These are phyloP conservation scores for Candida suzukii DNA, from an alignment of 805 yeast species.

Conservation along the genomic window DNA sequence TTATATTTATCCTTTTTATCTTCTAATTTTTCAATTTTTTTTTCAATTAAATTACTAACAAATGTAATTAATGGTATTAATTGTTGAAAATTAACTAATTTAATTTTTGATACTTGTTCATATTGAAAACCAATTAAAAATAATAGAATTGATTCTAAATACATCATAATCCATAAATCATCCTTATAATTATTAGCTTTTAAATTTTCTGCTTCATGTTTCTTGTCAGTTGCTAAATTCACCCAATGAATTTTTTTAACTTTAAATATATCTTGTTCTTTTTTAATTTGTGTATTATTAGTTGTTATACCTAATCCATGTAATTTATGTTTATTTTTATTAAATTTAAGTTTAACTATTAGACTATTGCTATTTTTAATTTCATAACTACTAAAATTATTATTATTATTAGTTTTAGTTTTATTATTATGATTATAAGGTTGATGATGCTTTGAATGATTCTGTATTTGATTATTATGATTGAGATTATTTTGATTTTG, in stretches of 20 bases:
- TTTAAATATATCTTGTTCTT: neutral
- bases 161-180: neutral
- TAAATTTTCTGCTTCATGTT: slow-evolving; percentile 5
- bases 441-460: too few relatives aligned
- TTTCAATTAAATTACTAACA: neutral
- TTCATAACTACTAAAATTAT: too few relatives aligned
- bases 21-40: neutral
- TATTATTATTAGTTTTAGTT: too few relatives aligned
- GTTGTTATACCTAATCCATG: neutral
- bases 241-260: slow-evolving; percentile 7
- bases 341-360: neutral
- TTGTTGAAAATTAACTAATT: neutral
- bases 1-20: neutral
- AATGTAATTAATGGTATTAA: neutral
- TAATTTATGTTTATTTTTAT: neutral
- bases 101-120: slow-evolving; percentile 8
- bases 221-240: slow-evolving; percentile 5
- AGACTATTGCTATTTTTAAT: neutral
- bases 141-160: slow-evolving; percentile 12
- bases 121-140: slow-evolving; percentile 17
- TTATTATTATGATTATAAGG: too few relatives aligned
- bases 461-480: too few relatives aligned
- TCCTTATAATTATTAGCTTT: neutral
- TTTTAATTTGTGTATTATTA: neutral
- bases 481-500: too few relatives aligned